Percentiles rank a stretch among this genome's conserved stretches.
phyloP scores from a whole-genome alignment of 2,329 filamentous ascomycete genomes.

The Fusarium pseudocircinatum region DNA sequence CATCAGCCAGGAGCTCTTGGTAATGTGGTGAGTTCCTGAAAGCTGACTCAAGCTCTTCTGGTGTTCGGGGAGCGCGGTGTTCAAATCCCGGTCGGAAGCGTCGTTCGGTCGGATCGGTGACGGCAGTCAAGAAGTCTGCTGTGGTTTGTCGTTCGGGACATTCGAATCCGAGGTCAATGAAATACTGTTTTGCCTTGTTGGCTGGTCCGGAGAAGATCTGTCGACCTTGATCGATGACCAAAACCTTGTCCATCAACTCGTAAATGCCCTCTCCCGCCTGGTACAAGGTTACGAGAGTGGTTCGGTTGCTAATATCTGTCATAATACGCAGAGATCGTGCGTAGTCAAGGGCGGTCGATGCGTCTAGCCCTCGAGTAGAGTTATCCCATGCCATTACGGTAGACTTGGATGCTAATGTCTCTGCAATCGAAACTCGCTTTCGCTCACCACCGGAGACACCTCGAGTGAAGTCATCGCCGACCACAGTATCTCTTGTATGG shows the following conservation, averaged over 20 bases:
- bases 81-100: slow-evolving; percentile 72
- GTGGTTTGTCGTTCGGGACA: slow-evolving; percentile 75
- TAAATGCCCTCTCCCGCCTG: slow-evolving; percentile 57
- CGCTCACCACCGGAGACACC: slow-evolving; percentile 84
- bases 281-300: slow-evolving; percentile 56
- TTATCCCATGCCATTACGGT: slow-evolving; percentile 84
- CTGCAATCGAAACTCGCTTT: slow-evolving; percentile 82
- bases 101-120: slow-evolving; percentile 71
- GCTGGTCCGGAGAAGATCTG: slow-evolving; percentile 73
- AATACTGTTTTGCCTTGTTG: slow-evolving; percentile 71
- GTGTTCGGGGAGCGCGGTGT: slow-evolving; percentile 71
- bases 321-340: slow-evolving; percentile 75
- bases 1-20: slow-evolving; percentile 66
- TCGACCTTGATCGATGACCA: slow-evolving; percentile 78
- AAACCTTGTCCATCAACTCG: slow-evolving; percentile 76
- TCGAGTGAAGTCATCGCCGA: slow-evolving; percentile 77
- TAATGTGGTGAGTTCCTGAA: slow-evolving; percentile 72
- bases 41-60: slow-evolving; percentile 71
- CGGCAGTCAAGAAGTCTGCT: slow-evolving; percentile 51
- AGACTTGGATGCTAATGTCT: slow-evolving; percentile 78
- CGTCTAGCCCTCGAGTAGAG: slow-evolving; percentile 80
- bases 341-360: slow-evolving; percentile 81
- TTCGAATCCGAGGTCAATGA: slow-evolving; percentile 73
- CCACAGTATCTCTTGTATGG: slow-evolving; percentile 77
- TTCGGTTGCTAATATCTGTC: slow-evolving; percentile 77